Base-by-base conservation (phyloP, 2,329 filamentous ascomycete species). In the Pseudogymnoascus sp. region DNA sequence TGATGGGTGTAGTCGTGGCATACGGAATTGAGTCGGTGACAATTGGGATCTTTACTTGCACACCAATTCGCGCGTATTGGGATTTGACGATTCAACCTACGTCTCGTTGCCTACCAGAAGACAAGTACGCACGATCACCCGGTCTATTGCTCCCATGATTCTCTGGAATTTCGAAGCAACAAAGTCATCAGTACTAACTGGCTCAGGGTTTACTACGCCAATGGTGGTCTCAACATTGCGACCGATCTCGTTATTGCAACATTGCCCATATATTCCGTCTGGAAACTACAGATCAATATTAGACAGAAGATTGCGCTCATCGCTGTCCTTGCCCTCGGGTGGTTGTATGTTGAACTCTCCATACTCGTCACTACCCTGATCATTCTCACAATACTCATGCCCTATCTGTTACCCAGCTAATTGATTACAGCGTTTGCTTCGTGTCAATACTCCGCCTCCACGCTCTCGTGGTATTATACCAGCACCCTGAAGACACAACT, bases 11-110 rank as follows among this genome's bases (percentile, higher is more conserved):
- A 25, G 39, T 42, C 17, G 6, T 42, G 17, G 21, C 39, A 13
- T 42, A 42, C 17, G 39, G 39, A 10, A 42, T 42, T 25, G 17
- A 42, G 10, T 42, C 39, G 64, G 67, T 72, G 3, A 69, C 74
- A 17, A 78, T 78, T 2, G 65, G 80, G 35, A 73, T 80, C 21
- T 78, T 80, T 65, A 73, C 77, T 63, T 81, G 79, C 63, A 63
- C 72, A 13, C 77, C 78, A 0, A 69, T 80, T 4, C 58, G 67
- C 21, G 77, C 78, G 10, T 71, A 73, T 0, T 81, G 79, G 79
- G 69, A 78, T 62, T 65, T 67, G 5, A 63, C 63, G 1, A 60
- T 75, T 1, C 68, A 69, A 13, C 68, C 70, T 7, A 66, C 62
- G 21, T 75, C 76, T 0, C 72, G 70, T 15, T 81, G 79, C 67